Percentiles rank a stretch among this genome's conserved stretches.
Conservation (phyloP, 768 basidiomycete genomes). For the Hebeloma cylindrosporum region DNA sequence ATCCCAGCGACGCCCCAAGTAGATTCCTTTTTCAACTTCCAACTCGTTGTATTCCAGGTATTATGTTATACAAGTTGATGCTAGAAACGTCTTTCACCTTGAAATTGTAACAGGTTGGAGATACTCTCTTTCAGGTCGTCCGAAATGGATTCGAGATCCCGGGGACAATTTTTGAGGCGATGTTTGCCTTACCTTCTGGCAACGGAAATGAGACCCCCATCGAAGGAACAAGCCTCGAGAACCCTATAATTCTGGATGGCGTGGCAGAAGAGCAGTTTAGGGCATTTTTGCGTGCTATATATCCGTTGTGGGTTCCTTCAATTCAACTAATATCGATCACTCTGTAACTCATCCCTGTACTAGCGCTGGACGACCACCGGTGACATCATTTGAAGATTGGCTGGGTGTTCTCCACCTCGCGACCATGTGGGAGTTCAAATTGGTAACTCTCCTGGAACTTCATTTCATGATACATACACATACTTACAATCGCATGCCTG, state of each 20-base stretch:
- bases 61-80: background rate
- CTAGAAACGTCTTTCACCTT: background rate
- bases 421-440: conserved; percentile 10
- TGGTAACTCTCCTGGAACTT: background rate
- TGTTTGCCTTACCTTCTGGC: conserved; percentile 5
- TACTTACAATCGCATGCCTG: background rate
- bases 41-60: conserved; percentile 11
- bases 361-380: background rate
- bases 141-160: conserved; percentile 11
- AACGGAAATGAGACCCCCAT: background rate
- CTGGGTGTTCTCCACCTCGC: conserved; percentile 5
- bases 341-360: background rate
- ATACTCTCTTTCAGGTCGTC: conserved; percentile 7
- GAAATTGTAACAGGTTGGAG: conserved; percentile 1
- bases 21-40: conserved; percentile 13
- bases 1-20: no score
- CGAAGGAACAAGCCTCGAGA: conserved; percentile 1
- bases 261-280: background rate
- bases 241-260: conserved; percentile 3
- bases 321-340: background rate
- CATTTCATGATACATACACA: background rate
- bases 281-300: conserved; percentile 2
- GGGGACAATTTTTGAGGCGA: conserved; percentile 6
- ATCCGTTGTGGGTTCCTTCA: conserved; percentile 8
- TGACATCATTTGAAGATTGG: conserved; percentile 6